A percentile compares a stretch with the other conserved stretches of the same genome.
Evolutionary conservation across 768 basidiomycete genomes (phyloP).

Genomic region (Suillus sp.): DNA sequence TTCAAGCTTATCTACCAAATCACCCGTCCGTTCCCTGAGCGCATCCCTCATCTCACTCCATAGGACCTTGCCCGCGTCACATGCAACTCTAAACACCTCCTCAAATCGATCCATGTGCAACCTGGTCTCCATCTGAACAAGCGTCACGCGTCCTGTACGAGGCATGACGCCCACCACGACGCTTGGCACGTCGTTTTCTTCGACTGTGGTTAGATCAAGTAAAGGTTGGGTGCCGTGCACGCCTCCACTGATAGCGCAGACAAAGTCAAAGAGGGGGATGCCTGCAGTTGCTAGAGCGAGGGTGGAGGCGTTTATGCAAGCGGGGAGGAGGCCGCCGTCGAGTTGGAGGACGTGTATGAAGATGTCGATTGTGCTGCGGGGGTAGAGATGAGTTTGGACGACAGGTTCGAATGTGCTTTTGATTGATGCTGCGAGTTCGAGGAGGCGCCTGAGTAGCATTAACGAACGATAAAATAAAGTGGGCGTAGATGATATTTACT

Average conservation of each 20-base stretch:
- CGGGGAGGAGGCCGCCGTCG: slow-evolving; percentile 89
- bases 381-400: slow-evolving; percentile 87
- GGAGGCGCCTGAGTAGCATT: slow-evolving; percentile 61
- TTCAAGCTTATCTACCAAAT: slow-evolving; percentile 65
- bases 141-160: slow-evolving; percentile 77
- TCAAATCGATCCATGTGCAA: slow-evolving; percentile 91
- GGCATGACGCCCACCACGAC: slow-evolving; percentile 91
- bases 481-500: slow-evolving; percentile 52
- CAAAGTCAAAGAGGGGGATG: slow-evolving; percentile 87
- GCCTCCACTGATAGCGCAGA: slow-evolving; percentile 87
- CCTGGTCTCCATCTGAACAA: slow-evolving; percentile 94
- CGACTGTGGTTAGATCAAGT: slow-evolving; percentile 84
- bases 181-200: slow-evolving; percentile 90
- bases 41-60: slow-evolving; percentile 83
- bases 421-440: slow-evolving; percentile 85
- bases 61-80: slow-evolving; percentile 75
- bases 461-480: slow-evolving; percentile 9
- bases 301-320: slow-evolving; percentile 94
- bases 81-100: slow-evolving; percentile 80
- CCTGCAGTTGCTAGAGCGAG: slow-evolving; percentile 90
- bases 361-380: slow-evolving; percentile 93
- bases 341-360: slow-evolving; percentile 91
- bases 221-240: slow-evolving; percentile 81
- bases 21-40: slow-evolving; percentile 61
- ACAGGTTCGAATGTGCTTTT: slow-evolving; percentile 97